Percentiles rank a stretch among this genome's conserved stretches.
These are phyloP conservation scores for Phyllostachys edulis DNA, from an alignment of 176 grass and related monocot genomes.

Conservation along the genomic window DNA sequence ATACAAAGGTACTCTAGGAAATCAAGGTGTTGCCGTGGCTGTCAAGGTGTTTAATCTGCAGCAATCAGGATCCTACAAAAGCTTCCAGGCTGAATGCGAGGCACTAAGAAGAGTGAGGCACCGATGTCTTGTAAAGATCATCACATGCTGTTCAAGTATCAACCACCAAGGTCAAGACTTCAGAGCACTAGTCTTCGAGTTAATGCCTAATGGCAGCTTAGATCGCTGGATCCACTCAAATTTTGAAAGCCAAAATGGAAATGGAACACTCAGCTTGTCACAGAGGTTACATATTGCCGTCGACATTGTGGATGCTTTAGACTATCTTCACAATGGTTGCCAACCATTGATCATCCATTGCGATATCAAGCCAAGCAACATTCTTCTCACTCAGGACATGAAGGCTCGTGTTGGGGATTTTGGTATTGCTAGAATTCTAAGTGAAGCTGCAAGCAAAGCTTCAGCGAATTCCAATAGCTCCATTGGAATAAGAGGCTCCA, in stretches of 20 bases:
- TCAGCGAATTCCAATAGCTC: not conserved
- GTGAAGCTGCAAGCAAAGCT: not conserved
- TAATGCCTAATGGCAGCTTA: slow-evolving; percentile 10
- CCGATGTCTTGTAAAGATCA: slow-evolving; percentile 14
- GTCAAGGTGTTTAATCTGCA: slow-evolving; percentile 18
- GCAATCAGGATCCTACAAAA: not conserved
- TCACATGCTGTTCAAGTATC: slow-evolving; percentile 23
- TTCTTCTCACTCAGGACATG: slow-evolving; percentile 44
- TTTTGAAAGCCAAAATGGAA: not conserved
- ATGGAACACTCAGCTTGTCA: not conserved
- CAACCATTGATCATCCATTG: slow-evolving; percentile 29
- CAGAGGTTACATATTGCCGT: not conserved
- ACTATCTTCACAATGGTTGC: not conserved
- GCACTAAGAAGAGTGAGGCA: not conserved
- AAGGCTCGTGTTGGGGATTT: slow-evolving; percentile 38
- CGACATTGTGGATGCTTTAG: not conserved
- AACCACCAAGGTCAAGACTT: slow-evolving; percentile 21
- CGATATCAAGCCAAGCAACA: slow-evolving; percentile 43
- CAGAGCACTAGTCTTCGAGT: slow-evolving; percentile 4
- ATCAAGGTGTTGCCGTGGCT: not conserved
- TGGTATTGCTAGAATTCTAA: slow-evolving; percentile 23
- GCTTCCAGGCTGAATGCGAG: slow-evolving; percentile 25
- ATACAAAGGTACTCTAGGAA: not conserved
- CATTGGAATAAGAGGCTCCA: slow-evolving; percentile 20
- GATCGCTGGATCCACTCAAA: slow-evolving; percentile 12